Base-by-base conservation (phyloP, 176 grass and related monocot genomes). In the Bonia amplexicaulis region DNA sequence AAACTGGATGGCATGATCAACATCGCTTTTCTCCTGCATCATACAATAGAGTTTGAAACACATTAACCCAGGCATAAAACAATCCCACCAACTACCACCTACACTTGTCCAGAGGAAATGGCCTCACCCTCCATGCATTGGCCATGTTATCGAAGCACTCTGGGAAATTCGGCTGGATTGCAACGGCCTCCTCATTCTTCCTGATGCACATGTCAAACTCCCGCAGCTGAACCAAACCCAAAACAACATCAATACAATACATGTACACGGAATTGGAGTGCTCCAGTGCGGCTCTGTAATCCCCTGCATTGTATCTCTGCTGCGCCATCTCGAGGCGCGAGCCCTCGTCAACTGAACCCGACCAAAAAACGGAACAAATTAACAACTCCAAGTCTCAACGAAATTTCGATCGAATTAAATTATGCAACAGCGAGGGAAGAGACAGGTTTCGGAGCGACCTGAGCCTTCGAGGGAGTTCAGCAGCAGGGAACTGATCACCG, bases 91-190 rank as follows among this genome's bases (percentile, higher is more conserved):
- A 42, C 26, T 44, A 59, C 6, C n/a, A 14, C 62, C 23, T 13
- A 19, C 3, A 49, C 12, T 82, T 69, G 16, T 55, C 40, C 66
- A 5, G 25, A 17, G 27, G 13, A 66, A 37, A 42, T 35, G 17
- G 12, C 14, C 59, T 44, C 80, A 95, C 93, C 88, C 84, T 95
- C 93, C 88, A 95, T 42, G 93, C 93, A 93, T 95, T 95, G 35
- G 81, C 91, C 87, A 96, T 93, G 86, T 89, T 96, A 73, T 90
- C 85, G 54, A 89, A 96, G 69, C 89, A 93, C 85, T 91, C 91
- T 7, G 91, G 87, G 64, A 93, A 88, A 80, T 87, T 79, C 9
- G 91, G 89, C 59, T 90, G 81, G 66, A 96, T 91, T 16, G 86
- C 76, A 82, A 93, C 66, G 52, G 91, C 94, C 75, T 96, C 94